These are phyloP conservation scores for Debaryomyces sp. DNA, from an alignment of 1,139 yeast genomes.

Conservation along the genomic window DNA sequence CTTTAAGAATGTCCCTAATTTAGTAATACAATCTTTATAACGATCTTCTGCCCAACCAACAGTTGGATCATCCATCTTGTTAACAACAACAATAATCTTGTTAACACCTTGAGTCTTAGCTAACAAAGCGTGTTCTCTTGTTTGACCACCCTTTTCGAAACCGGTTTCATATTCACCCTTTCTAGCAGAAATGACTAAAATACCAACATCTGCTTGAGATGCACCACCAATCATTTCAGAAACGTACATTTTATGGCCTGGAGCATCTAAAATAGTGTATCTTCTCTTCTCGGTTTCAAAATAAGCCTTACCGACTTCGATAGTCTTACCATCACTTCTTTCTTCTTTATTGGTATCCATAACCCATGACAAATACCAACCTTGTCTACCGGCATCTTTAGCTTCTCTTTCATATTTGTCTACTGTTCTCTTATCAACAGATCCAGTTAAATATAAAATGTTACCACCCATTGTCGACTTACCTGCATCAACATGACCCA, in stretches of 20 bases:
- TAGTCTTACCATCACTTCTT: constrained; percentile 97
- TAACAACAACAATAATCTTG: constrained; percentile 88
- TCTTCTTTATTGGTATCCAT: constrained; percentile 99
- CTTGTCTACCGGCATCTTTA: constrained; percentile 98
- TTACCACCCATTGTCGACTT: constrained; percentile 99
- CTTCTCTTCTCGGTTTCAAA: constrained; percentile 98
- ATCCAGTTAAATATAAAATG: constrained; percentile 86
- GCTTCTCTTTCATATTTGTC: constrained; percentile 98
- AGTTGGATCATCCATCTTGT: constrained; percentile 99
- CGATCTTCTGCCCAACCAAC: constrained; percentile 96
- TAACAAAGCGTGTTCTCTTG: constrained; percentile 96
- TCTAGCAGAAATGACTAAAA: constrained; percentile 95
- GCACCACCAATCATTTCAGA: constrained; percentile 99
- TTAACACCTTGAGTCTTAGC: constrained; percentile 99
- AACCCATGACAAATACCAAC: constrained; percentile 99
- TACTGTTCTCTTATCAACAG: constrained; percentile 98
- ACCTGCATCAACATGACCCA: constrained; percentile 99
- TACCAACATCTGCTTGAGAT: constrained; percentile 98
- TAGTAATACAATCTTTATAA: constrained; percentile 91
- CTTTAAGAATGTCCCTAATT: constrained; percentile 74
- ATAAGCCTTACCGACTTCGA: constrained; percentile 96
- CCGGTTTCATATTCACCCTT: constrained; percentile 99
- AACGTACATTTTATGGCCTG: constrained; percentile 98
- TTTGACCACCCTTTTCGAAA: constrained; percentile 98
- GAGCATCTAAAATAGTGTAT: constrained; percentile 97